phyloP scores from a whole-genome alignment of 257 asterid species.

The Solanum raphanifolium region DNA sequence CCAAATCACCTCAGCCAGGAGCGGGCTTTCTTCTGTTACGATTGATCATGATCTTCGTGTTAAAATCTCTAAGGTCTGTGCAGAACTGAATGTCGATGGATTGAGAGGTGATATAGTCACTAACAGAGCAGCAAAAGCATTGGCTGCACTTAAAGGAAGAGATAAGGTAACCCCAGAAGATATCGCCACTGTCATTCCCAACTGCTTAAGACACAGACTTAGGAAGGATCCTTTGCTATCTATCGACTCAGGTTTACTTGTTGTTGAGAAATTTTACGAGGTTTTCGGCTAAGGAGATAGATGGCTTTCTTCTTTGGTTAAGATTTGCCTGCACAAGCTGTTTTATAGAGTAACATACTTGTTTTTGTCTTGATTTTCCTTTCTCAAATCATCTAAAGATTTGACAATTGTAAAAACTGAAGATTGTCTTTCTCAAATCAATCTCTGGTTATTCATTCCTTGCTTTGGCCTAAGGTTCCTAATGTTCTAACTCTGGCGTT shows the following conservation, averaged over 20 bases:
- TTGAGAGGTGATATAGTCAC: slow-evolving; percentile 87
- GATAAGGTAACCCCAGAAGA: slow-evolving; percentile 69
- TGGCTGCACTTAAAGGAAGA: slow-evolving; percentile 85
- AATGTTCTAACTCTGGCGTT: background rate
- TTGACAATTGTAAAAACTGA: background rate
- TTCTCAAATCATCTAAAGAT: background rate
- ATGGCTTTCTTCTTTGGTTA: background rate
- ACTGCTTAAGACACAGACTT: slow-evolving; percentile 89
- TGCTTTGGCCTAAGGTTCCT: background rate
- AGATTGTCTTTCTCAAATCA: background rate
- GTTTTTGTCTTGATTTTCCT: background rate
- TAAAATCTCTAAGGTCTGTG: slow-evolving; percentile 75
- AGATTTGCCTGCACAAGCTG: background rate
- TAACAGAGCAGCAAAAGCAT: slow-evolving; percentile 78
- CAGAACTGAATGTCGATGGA: slow-evolving; percentile 87
- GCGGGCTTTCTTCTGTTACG: slow-evolving; percentile 40
- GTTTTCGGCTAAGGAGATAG: slow-evolving; percentile 40
- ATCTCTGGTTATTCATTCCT: background rate
- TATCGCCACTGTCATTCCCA: slow-evolving; percentile 81
- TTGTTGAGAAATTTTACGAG: slow-evolving; percentile 82
- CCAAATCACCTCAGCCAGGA: slow-evolving; percentile 66
- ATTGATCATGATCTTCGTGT: slow-evolving; percentile 70
- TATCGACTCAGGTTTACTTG: slow-evolving; percentile 85
- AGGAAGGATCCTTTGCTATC: slow-evolving; percentile 90
- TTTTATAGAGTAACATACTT: background rate